A percentile compares a stretch with the other conserved stretches of the same genome.
These are phyloP conservation scores for Spizellomyces punctatus DNA, from an alignment of 192 early-diverging fungal species.

Conservation along the genomic window DNA sequence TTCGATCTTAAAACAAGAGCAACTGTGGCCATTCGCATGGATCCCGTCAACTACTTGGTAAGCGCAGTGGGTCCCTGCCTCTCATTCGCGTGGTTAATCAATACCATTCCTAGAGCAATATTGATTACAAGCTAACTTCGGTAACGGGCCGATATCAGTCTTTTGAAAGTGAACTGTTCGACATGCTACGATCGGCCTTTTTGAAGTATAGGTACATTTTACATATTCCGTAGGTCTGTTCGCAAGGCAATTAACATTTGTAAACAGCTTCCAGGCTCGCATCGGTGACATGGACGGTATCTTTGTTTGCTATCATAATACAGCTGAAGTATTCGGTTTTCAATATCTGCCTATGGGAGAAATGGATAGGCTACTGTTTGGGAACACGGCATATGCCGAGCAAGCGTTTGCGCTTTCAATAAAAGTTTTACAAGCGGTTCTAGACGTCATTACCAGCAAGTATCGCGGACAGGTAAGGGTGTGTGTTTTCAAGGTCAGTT, in stretches of 20 bases:
- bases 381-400: slow-evolving; percentile 66
- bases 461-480: too few species aligned
- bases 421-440: slow-evolving; percentile 61
- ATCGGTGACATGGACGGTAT: slow-evolving; percentile 97
- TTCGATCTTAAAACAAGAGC: slow-evolving; percentile 96
- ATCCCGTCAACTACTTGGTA: slow-evolving; percentile 72
- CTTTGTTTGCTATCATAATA: slow-evolving; percentile 92
- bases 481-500: too few species aligned
- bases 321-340: slow-evolving; percentile 88
- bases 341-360: slow-evolving; percentile 84
- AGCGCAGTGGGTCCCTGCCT: slow-evolving; percentile 3
- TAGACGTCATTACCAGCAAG: slow-evolving; percentile 25
- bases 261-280: slow-evolving; percentile 79
- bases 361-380: slow-evolving; percentile 82
- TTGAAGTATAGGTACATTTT: slow-evolving; percentile 72
- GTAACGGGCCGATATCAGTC: slow-evolving; percentile 70
- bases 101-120: slow-evolving; percentile 34
- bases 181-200: slow-evolving; percentile 90
- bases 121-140: slow-evolving; percentile 72
- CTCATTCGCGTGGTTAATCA: slow-evolving; percentile 22
- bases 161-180: slow-evolving; percentile 92
- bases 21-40: slow-evolving; percentile 78
- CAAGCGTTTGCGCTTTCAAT: slow-evolving; percentile 69
- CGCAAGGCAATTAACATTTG: slow-evolving; percentile 25
- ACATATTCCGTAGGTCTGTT: neutral